These are phyloP conservation scores for Tylopilus balloui DNA, from an alignment of 768 basidiomycete species.

Conservation along the genomic window DNA sequence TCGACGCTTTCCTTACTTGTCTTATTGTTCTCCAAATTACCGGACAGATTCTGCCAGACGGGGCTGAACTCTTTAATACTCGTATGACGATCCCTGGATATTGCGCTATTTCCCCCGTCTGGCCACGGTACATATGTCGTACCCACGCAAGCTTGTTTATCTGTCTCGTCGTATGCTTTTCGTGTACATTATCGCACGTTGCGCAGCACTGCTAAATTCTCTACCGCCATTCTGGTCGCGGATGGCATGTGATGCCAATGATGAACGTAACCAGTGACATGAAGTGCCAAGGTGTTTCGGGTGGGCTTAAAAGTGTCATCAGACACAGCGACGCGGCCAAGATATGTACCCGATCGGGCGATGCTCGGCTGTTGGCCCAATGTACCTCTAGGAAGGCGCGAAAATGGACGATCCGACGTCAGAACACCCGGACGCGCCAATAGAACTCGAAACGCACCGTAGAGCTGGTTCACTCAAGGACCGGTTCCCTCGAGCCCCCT, in stretches of 20 bases:
- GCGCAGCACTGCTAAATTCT: neutral
- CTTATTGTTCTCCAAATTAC: neutral
- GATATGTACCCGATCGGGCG: neutral
- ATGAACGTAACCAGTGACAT: too few species aligned
- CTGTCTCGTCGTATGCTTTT: neutral
- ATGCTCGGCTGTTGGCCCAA: neutral
- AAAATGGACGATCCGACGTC: neutral
- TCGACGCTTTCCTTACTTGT: neutral
- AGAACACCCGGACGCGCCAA: neutral
- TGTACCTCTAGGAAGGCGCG: neutral
- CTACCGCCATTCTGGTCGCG: neutral
- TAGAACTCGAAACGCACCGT: neutral
- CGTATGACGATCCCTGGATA: neutral
- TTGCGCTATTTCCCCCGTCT: neutral
- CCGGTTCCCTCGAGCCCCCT: conserved; percentile 13
- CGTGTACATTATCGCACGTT: neutral
- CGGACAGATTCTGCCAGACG: neutral
- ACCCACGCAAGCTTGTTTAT: neutral
- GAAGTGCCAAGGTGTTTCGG: too few species aligned
- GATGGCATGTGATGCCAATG: neutral
- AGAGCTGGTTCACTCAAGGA: neutral
- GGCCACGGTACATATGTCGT: neutral
- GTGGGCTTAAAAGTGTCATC: too few species aligned
- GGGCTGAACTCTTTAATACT: neutral
- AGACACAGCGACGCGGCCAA: neutral